Evolutionary conservation across 2,329 filamentous ascomycete species (phyloP).

Genomic region (Fusarium euwallaceae): DNA sequence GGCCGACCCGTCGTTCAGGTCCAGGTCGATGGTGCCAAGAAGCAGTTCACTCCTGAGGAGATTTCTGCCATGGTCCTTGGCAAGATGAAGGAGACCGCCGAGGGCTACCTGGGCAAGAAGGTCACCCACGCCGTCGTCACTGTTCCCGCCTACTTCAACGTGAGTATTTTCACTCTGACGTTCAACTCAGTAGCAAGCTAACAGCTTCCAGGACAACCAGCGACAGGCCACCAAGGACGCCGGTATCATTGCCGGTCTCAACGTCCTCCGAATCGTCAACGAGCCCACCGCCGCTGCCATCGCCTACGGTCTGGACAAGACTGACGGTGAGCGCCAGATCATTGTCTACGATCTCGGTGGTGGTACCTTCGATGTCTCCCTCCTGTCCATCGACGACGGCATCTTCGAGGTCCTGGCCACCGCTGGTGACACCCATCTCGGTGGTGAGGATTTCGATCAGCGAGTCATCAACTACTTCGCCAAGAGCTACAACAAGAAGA

Average conservation of each 20-base stretch:
- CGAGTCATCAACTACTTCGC: conserved; percentile 95
- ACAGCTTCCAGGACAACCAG: conserved; percentile 78
- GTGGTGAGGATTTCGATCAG: conserved; percentile 99
- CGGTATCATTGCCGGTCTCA: conserved; percentile 90
- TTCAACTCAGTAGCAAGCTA: conserved; percentile 21
- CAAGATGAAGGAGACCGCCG: conserved; percentile 88
- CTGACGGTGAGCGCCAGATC: conserved; percentile 85
- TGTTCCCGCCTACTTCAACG: conserved; percentile 96
- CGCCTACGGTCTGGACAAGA: conserved; percentile 94
- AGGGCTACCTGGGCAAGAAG: conserved; percentile 84
- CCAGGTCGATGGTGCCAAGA: conserved; percentile 72
- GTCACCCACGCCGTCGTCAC: conserved; percentile 92
- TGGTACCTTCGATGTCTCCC: conserved; percentile 95
- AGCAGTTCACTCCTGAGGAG: conserved; percentile 85
- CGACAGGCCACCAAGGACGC: conserved; percentile 97
- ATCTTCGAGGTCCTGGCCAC: conserved; percentile 96
- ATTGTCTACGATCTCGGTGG: conserved; percentile 95
- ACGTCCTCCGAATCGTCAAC: conserved; percentile 96
- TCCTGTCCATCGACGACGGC: conserved; percentile 90
- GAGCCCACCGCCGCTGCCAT: conserved; percentile 96
- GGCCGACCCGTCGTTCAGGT: conserved; percentile 90
- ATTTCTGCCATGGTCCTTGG: conserved; percentile 84
- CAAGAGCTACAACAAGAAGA: conserved; percentile 99
- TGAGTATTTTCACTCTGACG: conserved; percentile 41
- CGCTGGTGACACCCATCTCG: conserved; percentile 95